Base-by-base conservation (phyloP, 371 early-diverging fungal species). In the Chytridium lagenaria region DNA sequence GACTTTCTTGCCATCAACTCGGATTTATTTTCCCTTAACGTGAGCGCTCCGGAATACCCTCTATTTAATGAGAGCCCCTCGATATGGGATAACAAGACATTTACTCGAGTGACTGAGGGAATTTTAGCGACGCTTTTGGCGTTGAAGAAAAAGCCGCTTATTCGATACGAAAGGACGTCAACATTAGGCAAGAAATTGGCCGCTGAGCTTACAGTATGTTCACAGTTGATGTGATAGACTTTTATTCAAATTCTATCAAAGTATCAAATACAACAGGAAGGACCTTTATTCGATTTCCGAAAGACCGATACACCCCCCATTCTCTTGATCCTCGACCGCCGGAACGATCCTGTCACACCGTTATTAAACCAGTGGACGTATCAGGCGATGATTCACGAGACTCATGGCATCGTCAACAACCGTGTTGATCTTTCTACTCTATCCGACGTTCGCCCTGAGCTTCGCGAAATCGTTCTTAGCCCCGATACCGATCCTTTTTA, bases 281-380 rank as follows among this genome's bases (percentile, higher is more conserved):
- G 90, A 0, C 90, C 89, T 55, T 77, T 96, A 23, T 96, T 94
- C 78, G 93, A 93, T 75, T 92, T 93, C 73, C 84, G 92, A 38
- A 81, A 86, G 63, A 82, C 92, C 10, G 95, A 93, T 74, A 92
- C 93, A 28, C 90, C 95, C 0, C 95, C 96, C 19, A 86, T 94
- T 40, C 81, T 99, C 7, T 78, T 99, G 31, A 88, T 99, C 31
- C 79, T 99, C 39, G 99, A 99, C 78, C 90, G 99, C 63, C 85
- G 92, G 34, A 94, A 95, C 77, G 99, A 99, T 80, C 95, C 99
- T 0, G 91, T 99, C 1, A 99, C 99, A 0, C 99, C 99, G 0
- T 84, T 99, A 22, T 84, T 99, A 30, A 90, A 91, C 19, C 98
- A 97, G 74, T 99, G 99, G 99, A 97, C 97, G 10, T 99, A 99